Conservation (phyloP, 768 basidiomycete species). For the Suillus subluteus region DNA sequence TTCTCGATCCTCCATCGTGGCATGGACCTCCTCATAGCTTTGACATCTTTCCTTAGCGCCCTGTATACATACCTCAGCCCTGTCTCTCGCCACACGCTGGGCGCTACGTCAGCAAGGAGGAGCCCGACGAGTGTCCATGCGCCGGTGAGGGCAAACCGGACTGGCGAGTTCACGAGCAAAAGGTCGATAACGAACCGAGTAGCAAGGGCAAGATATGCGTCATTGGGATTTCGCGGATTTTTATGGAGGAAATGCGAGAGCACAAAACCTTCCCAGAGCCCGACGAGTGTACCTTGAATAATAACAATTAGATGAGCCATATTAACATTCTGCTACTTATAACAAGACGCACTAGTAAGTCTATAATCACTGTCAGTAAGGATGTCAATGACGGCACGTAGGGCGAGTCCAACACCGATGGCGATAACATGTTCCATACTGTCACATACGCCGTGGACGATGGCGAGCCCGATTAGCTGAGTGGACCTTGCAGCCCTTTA, state of each 20-base stretch:
- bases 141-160: slow-evolving; percentile 46
- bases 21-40: slow-evolving; percentile 34
- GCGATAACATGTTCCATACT: slow-evolving; percentile 72
- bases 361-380: slow-evolving; percentile 39
- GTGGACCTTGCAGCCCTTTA: not conserved
- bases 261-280: slow-evolving; percentile 82
- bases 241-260: slow-evolving; percentile 73
- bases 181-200: slow-evolving; percentile 75
- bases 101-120: slow-evolving; percentile 54
- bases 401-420: slow-evolving; percentile 65
- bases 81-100: slow-evolving; percentile 49
- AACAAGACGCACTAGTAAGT: slow-evolving; percentile 31
- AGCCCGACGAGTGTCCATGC: slow-evolving; percentile 59
- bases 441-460: not conserved
- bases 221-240: slow-evolving; percentile 57
- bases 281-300: slow-evolving; percentile 60
- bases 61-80: slow-evolving; percentile 42
- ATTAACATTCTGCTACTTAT: not conserved
- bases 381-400: slow-evolving; percentile 63
- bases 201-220: slow-evolving; percentile 69
- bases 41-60: slow-evolving; percentile 38
- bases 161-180: slow-evolving; percentile 59
- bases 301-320: not conserved
- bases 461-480: not conserved
- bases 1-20: slow-evolving; percentile 37